phyloP scores from a whole-genome alignment of 148 eudicot species.

The Amaranthus cruentus region DNA sequence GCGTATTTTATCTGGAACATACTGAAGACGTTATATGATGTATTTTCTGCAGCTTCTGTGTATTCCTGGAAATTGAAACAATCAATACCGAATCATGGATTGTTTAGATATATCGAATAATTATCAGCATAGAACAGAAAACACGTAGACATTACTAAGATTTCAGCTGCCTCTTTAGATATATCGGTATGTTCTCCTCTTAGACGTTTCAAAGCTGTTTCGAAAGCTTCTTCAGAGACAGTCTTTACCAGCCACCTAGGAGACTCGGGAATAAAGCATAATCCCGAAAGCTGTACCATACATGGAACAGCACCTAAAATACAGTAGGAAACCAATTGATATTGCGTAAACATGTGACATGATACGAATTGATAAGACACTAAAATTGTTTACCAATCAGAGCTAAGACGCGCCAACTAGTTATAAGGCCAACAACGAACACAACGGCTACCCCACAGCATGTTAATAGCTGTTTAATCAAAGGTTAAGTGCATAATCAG shows the following conservation, averaged over 20 bases:
- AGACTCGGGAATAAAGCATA: conserved; percentile 51
- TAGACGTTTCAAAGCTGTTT: conserved; percentile 15
- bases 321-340: not conserved
- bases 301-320: conserved; percentile 50
- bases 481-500: not conserved
- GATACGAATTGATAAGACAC: not conserved
- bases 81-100: not conserved
- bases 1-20: conserved; percentile 36
- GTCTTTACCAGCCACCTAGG: conserved; percentile 51
- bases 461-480: conserved; percentile 23
- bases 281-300: conserved; percentile 38
- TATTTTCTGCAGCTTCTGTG: conserved; percentile 21
- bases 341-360: not conserved
- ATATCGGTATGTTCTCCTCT: conserved; percentile 26
- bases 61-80: conserved; percentile 21
- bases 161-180: conserved; percentile 29
- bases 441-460: conserved; percentile 30
- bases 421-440: conserved; percentile 34
- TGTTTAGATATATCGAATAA: not conserved
- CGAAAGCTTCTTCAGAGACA: conserved; percentile 15
- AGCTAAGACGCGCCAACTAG: conserved; percentile 43
- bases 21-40: conserved; percentile 22
- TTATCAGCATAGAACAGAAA: not conserved
- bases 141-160: conserved; percentile 18
- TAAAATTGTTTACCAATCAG: conserved; percentile 30